Conservation (phyloP, 805 yeast genomes). For the Candida stauntonica region DNA sequence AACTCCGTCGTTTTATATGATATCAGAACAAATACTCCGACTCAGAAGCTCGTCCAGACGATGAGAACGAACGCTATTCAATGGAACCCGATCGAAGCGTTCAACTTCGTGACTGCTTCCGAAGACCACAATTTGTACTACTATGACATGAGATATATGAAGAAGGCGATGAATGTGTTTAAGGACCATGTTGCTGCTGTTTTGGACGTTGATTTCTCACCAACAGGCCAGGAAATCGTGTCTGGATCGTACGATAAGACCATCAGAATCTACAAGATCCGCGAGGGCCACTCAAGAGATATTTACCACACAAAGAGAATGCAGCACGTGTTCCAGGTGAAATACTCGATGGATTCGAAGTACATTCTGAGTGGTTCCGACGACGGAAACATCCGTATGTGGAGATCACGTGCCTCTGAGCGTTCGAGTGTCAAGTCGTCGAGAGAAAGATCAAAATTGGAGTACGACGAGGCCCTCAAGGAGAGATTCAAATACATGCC, state of each 20-base stretch:
- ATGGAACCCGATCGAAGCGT: constrained; percentile 99
- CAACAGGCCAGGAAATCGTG: constrained; percentile 94
- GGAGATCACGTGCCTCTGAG: constrained; percentile 88
- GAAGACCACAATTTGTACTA: constrained; percentile 94
- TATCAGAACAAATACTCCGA: constrained; percentile 82
- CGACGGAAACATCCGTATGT: constrained; percentile 90
- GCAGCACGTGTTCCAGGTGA: constrained; percentile 88
- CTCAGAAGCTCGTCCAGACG: constrained; percentile 81
- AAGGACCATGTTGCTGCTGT: constrained; percentile 97
- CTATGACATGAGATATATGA: constrained; percentile 95
- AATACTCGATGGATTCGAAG: constrained; percentile 83
- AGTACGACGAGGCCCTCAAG: constrained; percentile 87
- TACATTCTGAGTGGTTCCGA: constrained; percentile 90
- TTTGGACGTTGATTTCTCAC: constrained; percentile 90
- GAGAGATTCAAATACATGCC: constrained; percentile 96
- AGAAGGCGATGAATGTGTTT: constrained; percentile 73
- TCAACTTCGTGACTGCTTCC: constrained; percentile 82
- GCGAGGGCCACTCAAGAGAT: constrained; percentile 91
- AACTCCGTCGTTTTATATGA: constrained; percentile 89
- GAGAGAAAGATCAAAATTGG: constrained; percentile 75
- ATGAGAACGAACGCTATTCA: constrained; percentile 81
- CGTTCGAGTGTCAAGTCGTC: constrained; percentile 78
- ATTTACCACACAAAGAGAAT: constrained; percentile 95
- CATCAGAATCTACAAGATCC: constrained; percentile 67
- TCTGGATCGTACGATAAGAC: constrained; percentile 96